phyloP scores from a whole-genome alignment of 768 basidiomycete genomes.

The Rossbeevera mucosa region DNA sequence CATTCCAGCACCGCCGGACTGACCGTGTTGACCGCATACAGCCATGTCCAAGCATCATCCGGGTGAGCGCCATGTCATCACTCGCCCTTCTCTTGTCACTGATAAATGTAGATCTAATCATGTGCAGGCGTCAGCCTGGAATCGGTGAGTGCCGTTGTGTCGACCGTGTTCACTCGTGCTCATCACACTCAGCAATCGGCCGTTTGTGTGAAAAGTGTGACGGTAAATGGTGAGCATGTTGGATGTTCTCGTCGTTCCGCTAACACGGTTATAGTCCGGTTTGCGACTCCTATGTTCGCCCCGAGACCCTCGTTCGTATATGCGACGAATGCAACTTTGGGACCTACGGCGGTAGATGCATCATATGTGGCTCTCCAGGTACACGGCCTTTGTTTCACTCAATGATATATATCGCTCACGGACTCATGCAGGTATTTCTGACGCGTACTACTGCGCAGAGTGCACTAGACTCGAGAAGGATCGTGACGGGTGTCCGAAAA shows the following conservation, averaged over 20 bases:
- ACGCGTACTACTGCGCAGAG: conserved; percentile 98
- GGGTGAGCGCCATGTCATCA: conserved; percentile 37
- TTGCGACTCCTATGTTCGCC: conserved; percentile 98
- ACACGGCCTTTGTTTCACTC: conserved; percentile 2
- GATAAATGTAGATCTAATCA: conserved; percentile 76
- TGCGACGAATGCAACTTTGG: conserved; percentile 99
- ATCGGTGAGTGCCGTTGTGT: conserved; percentile 59
- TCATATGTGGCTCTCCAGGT: conserved; percentile 97
- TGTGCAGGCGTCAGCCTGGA: conserved; percentile 97
- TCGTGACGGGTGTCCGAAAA: conserved; percentile 97
- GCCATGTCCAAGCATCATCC: conserved; percentile 90
- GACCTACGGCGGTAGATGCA: conserved; percentile 95
- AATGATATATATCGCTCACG: background rate
- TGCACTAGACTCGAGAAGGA: conserved; percentile 97
- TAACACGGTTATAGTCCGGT: conserved; percentile 64
- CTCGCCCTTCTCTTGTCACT: background rate
- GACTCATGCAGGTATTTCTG: conserved; percentile 75
- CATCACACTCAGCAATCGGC: conserved; percentile 69
- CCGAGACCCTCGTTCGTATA: conserved; percentile 95
- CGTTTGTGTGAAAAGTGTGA: conserved; percentile 99
- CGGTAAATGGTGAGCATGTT: conserved; percentile 83
- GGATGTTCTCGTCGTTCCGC: background rate
- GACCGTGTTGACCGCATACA: conserved; percentile 12
- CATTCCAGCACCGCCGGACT: background rate
- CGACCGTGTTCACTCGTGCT: background rate